Evolutionary conservation across 1,139 yeast species (phyloP), one percentile per base, ranked within the genome.

Genomic region (Blastobotrys buckinghamii): DNA sequence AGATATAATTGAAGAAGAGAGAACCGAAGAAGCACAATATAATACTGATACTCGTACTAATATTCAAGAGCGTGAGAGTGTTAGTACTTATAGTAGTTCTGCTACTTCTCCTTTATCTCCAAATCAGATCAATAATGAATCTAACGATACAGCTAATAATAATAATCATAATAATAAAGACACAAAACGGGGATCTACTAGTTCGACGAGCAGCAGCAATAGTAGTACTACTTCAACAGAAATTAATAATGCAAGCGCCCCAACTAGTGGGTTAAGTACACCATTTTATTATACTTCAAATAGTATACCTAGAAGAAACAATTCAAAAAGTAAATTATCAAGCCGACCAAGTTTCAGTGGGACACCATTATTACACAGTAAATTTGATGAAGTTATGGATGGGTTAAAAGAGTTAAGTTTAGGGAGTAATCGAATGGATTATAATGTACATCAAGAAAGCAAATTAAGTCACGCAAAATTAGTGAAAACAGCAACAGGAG

Each of bases 401-500:
- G 59, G 59, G 2, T 48, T 60, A 30, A 53, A 53, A 34, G 59
- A 55, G 33, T 51, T 60, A n/a, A 51, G 59, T 8, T 52, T n/a
- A 54, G 27, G 40, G n/a, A 6, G n/a, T 9, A 19, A 34, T 36
- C 4, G 32, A 29, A 13, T 29, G 32, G 32, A 29, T 29, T 29
- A 29, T 29, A 16, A 16, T 12, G 20, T 34, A 9, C 38, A 16
- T 16, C 12, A 34, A n/a, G 20, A 16, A 19, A 30, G 30, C 5
- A 27, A 32, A 17, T 17, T 39, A 12, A 39, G 42, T 19, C 42
- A 39, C 13, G 16, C 32, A 15, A 27, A 30, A n/a, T 20, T 39
- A 34, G 64, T 92, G 2, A 85, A 87, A 59, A 85, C 95, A 1
- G 95, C 95, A 2, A 85, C 87, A 58, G 94, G 92, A 1, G 95